Conservation (phyloP, 805 yeast genomes). For the Monosporozyma solicola region DNA sequence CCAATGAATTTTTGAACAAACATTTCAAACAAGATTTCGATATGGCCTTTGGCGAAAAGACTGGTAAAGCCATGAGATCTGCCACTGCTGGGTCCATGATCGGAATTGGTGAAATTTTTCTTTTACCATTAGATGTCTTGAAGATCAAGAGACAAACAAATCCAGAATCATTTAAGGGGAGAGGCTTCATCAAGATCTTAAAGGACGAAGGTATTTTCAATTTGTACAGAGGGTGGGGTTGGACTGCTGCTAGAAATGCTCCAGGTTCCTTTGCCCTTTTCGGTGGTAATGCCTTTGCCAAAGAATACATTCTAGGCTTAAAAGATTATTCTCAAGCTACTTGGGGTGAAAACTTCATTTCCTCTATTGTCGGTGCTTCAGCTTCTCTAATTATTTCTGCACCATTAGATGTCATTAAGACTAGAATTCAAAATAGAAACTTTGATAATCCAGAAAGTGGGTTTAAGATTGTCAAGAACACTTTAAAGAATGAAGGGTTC, state of each 20-base stretch:
- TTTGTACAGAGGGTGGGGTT: conserved; percentile 96
- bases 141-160: conserved; percentile 98
- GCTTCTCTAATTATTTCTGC: conserved; percentile 95
- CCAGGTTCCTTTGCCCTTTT: conserved; percentile 97
- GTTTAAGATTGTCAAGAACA: conserved; percentile 82
- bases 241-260: conserved; percentile 99
- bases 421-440: conserved; percentile 94
- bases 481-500: conserved; percentile 84
- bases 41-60: conserved; percentile 75
- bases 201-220: conserved; percentile 81
- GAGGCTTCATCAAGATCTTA: conserved; percentile 84
- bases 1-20: conserved; percentile 78
- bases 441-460: conserved; percentile 96
- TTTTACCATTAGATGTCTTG: conserved; percentile 90
- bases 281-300: conserved; percentile 98
- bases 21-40: conserved; percentile 69
- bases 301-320: conserved; percentile 85
- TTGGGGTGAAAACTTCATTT: conserved; percentile 89
- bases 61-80: conserved; percentile 93
- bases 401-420: conserved; percentile 95
- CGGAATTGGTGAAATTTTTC: conserved; percentile 95
- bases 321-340: conserved; percentile 84
- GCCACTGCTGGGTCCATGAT: conserved; percentile 97
- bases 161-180: conserved; percentile 98
- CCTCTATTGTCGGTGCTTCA: conserved; percentile 93